phyloP scores from a whole-genome alignment of 805 yeast species.

The Ogataea pilisensis region DNA sequence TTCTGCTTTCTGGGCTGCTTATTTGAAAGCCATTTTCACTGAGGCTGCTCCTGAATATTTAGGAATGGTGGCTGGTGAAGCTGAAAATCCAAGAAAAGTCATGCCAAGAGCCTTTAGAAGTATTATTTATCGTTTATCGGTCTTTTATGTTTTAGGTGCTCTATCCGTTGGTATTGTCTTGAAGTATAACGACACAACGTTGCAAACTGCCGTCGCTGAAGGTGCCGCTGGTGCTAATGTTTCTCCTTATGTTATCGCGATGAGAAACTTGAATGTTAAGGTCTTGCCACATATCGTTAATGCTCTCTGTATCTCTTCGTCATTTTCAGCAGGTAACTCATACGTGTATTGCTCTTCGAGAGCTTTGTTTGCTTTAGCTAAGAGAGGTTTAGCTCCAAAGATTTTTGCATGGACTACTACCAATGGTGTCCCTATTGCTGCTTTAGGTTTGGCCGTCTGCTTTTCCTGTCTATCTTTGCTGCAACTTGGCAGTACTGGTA shows the following conservation, averaged over 20 bases:
- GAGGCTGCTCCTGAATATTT: slow-evolving; percentile 81
- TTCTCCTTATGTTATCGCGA: slow-evolving; percentile 81
- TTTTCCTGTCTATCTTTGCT: slow-evolving; percentile 29
- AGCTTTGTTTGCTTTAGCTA: slow-evolving; percentile 64
- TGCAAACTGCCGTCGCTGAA: slow-evolving; percentile 52
- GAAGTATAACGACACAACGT: slow-evolving; percentile 60
- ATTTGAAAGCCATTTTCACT: slow-evolving; percentile 70
- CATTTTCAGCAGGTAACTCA: slow-evolving; percentile 82
- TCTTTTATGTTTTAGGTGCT: slow-evolving; percentile 71
- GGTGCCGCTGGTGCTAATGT: slow-evolving; percentile 75
- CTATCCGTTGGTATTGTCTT: slow-evolving; percentile 75
- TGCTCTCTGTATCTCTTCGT: slow-evolving; percentile 67
- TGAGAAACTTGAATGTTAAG: slow-evolving; percentile 62
- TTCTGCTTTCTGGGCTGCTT: slow-evolving; percentile 66
- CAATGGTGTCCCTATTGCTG: slow-evolving; percentile 50
- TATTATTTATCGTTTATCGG: slow-evolving; percentile 62
- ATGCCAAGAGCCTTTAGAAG: slow-evolving; percentile 78
- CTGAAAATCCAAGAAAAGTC: slow-evolving; percentile 49
- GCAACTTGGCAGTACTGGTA: slow-evolving; percentile 32
- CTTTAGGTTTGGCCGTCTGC: slow-evolving; percentile 31
- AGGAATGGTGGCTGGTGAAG: slow-evolving; percentile 85
- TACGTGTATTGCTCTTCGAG: slow-evolving; percentile 69
- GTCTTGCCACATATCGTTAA: slow-evolving; percentile 76
- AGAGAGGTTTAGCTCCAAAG: slow-evolving; percentile 69
- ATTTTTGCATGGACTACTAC: slow-evolving; percentile 57